Base-by-base conservation (phyloP, 768 basidiomycete genomes). In the Rubroboletus satanas region DNA sequence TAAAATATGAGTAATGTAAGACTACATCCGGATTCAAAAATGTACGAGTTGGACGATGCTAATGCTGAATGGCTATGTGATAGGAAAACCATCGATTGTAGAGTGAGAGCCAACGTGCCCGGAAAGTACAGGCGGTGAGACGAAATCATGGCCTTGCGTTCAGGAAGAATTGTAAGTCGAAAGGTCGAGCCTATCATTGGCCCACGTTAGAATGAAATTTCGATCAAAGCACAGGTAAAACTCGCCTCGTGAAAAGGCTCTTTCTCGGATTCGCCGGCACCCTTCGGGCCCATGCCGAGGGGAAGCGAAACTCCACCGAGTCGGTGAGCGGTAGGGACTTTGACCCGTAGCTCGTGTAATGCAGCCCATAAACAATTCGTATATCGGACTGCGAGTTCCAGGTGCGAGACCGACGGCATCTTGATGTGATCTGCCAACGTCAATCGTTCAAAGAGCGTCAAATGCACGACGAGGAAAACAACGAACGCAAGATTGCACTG, bases 401-500 rank as follows among this genome's bases (percentile, higher is more conserved):
- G 61, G 33, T 77, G 73, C 1, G 89, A 88, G 26, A 85, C 74
- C 0, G 82, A 67, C 17, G 81, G 78, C 44, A 74, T 68, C 3
- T 77, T 77, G 3, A 72, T 75, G 44, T 79, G 74, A 63, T 82
- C 88, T 90, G 45, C 26, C 52, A 45, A 36, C 15, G 14, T 21
- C 17, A 15, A 35, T 39, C 23, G 6, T 49, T 68, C 50, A 58
- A 45, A 49, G 9, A 11, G 28, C 23, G 7, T 45, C 31, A 15
- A 51, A 21, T 21, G 9, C 18, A 54, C 36, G 1, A 4, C 5
- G 12, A 2, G 37, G 8, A 3, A 52, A 50, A 35, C 2, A 2
- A 78, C 90, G 67, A 62, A 94, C 94, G 75, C 12, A 97, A 71
- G 45, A 97, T 88, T 15, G 93, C 94, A 42, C 82, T 78, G 60